phyloP scores from a whole-genome alignment of 192 early-diverging fungal species.

The Coemansia sp. region DNA sequence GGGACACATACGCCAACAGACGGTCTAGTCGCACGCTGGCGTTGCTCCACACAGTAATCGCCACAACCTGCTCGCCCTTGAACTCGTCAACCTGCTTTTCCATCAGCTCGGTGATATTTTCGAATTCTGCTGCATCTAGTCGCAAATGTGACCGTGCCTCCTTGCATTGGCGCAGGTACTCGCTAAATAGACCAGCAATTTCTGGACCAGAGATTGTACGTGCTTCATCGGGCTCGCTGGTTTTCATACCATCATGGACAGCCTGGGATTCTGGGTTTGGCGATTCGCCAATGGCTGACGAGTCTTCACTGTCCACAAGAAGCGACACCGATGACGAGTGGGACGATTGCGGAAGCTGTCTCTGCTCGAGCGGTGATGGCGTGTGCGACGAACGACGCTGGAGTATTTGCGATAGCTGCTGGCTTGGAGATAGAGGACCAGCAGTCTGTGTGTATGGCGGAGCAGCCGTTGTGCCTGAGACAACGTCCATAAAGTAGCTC shows the following conservation, averaged over 20 bases:
- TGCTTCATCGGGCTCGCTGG: neutral
- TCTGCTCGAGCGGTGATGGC: constrained; percentile 11
- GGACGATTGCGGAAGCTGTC: neutral
- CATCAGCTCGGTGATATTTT: constrained; percentile 27
- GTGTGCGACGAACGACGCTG: constrained; percentile 28
- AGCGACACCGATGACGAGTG: neutral
- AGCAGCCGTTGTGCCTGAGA: neutral
- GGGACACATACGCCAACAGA: constrained; percentile 39
- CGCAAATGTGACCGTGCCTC: constrained; percentile 34
- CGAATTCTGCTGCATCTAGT: constrained; percentile 23
- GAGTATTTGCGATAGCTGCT: constrained; percentile 1
- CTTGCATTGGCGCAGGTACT: constrained; percentile 51
- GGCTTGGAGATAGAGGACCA: constrained; percentile 2
- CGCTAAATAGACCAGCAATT: constrained; percentile 34
- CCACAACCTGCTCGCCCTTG: constrained; percentile 40
- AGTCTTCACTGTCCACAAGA: constrained; percentile 4
- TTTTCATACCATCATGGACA: neutral
- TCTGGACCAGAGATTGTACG: constrained; percentile 29
- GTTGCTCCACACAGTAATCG: constrained; percentile 47
- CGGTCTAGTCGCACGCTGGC: constrained; percentile 43
- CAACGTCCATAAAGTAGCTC: constrained; percentile 15
- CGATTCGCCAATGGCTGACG: neutral
- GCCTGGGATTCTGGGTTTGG: neutral
- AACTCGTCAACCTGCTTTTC: constrained; percentile 43
- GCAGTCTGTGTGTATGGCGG: neutral